phyloP scores from a whole-genome alignment of 2,329 filamentous ascomycete genomes.

The Xenoacremonium recifei region DNA sequence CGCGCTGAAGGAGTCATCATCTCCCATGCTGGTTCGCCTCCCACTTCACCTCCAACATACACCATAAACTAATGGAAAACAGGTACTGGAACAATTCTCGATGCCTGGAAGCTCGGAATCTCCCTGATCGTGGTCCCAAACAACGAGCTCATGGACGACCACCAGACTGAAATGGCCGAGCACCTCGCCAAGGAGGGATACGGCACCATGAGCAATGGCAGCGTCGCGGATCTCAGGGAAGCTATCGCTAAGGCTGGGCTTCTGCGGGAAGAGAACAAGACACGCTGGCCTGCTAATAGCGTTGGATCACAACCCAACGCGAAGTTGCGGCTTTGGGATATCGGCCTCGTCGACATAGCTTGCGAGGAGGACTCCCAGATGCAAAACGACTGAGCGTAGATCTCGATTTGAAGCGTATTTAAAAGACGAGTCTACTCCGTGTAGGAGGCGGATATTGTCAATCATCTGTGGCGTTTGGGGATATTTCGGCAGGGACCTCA shows the following conservation, averaged over 20 bases:
- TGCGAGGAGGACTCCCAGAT: constrained; percentile 37
- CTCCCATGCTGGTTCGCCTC: constrained; percentile 75
- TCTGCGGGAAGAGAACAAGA: constrained; percentile 34
- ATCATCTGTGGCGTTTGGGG: too few relatives aligned
- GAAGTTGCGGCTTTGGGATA: constrained; percentile 34
- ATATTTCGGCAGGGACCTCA: too few relatives aligned
- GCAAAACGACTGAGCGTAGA: constrained; percentile 36
- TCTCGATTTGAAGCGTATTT: too few relatives aligned
- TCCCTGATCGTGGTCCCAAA: constrained; percentile 92
- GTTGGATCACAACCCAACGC: constrained; percentile 14
- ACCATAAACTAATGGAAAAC: constrained; percentile 4
- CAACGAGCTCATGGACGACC: constrained; percentile 76
- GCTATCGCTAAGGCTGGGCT: constrained; percentile 37
- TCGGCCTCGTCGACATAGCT: constrained; percentile 30
- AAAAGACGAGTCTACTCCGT: not conserved
- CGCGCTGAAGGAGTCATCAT: constrained; percentile 71
- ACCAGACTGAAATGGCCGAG: constrained; percentile 83
- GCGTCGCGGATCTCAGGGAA: constrained; percentile 31
- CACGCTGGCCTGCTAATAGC: constrained; percentile 33
- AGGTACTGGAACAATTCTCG: constrained; percentile 90
- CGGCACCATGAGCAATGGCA: constrained; percentile 66
- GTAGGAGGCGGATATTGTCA: too few relatives aligned
- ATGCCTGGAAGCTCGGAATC: constrained; percentile 70
- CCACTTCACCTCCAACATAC: too few relatives aligned
- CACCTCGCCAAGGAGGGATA: constrained; percentile 74